Base-by-base conservation (phyloP, 305 asterid species). In the Coffea humblotiana region DNA sequence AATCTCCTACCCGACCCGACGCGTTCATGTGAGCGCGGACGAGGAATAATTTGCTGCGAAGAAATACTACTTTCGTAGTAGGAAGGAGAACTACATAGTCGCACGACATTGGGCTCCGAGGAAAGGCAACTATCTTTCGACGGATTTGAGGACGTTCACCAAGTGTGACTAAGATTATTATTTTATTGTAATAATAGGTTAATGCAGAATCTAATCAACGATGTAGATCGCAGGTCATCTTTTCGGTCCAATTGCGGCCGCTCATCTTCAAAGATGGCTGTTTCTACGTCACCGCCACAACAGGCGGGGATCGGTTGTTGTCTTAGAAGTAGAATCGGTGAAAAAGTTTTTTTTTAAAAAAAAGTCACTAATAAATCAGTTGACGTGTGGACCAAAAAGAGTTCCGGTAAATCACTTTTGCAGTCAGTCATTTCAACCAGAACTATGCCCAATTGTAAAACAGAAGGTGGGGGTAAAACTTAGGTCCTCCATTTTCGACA, bases 261-360 rank as follows among this genome's bases (percentile, higher is more conserved):
- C 54, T n/a, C 68, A 76, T 63, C 32, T 29, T 61, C 14, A 61
- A 48, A 21, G 63, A 48, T 29, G 15, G 18, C 56, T n/a, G 56
- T 51, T 47, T 40, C 25, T 4, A 5, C 5, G 37, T 72, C 74
- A 73, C 68, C 69, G 78, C 78, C 78, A 73, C 65, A 16, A 79
- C 14, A 35, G 47, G 16, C 78, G 78, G 74, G 18, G 52, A 48
- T 48, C 13, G 1, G 10, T 11, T 48, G 13, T 48, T 48, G 52
- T 48, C 13, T 48, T 48, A 15, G 4, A 16, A 52, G 14, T 0
- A 52, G 14, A 11, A 52, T 0, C 6, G 21, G 21, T n/a, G 10
- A 61, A 61, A 61, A 10, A 3, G 32, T 29, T 29, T 29, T 29
- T 29, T 29, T 29, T n/a, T n/a, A n/a, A n/a, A n/a, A 61, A 61